Percentiles rank a stretch among this genome's conserved stretches.
These are phyloP conservation scores for Aspergillus panamensis DNA, from an alignment of 495 filamentous ascomycete species.

Conservation along the genomic window DNA sequence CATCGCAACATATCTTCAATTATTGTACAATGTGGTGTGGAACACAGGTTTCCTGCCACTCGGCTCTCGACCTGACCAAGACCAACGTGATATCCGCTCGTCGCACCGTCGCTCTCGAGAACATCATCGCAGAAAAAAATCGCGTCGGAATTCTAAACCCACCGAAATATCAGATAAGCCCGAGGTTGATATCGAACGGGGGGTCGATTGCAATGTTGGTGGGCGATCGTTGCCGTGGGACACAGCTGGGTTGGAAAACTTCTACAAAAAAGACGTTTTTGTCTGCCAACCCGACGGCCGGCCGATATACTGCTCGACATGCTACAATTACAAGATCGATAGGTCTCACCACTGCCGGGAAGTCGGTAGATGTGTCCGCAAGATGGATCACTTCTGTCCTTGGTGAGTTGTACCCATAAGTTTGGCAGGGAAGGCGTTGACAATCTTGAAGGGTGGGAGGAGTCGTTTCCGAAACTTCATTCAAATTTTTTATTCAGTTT, in stretches of 20 bases:
- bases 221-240: slow-evolving; percentile 27
- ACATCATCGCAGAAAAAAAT: slow-evolving; percentile 17
- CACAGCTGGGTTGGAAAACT: slow-evolving; percentile 44
- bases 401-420: slow-evolving; percentile 51
- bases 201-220: slow-evolving; percentile 20
- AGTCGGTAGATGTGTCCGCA: slow-evolving; percentile 71
- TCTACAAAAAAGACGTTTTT: slow-evolving; percentile 78
- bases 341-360: slow-evolving; percentile 82
- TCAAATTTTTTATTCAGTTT: slow-evolving; percentile 91
- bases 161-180: slow-evolving; percentile 25
- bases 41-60: slow-evolving; percentile 69
- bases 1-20: slow-evolving; percentile 63
- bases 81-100: slow-evolving; percentile 17
- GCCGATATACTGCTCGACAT: slow-evolving; percentile 76
- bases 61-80: slow-evolving; percentile 35
- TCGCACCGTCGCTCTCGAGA: slow-evolving; percentile 18
- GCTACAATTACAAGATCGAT: slow-evolving; percentile 80
- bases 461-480: slow-evolving; percentile 76
- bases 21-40: slow-evolving; percentile 58
- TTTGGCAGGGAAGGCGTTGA: neutral
- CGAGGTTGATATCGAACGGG: slow-evolving; percentile 28
- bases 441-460: slow-evolving; percentile 66
- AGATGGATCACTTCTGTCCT: slow-evolving; percentile 94
- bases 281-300: slow-evolving; percentile 74
- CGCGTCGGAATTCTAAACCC: slow-evolving; percentile 20